Evolutionary conservation across 2,329 filamentous ascomycete genomes (phyloP).

Genomic region (Alternaria gansuensis): DNA sequence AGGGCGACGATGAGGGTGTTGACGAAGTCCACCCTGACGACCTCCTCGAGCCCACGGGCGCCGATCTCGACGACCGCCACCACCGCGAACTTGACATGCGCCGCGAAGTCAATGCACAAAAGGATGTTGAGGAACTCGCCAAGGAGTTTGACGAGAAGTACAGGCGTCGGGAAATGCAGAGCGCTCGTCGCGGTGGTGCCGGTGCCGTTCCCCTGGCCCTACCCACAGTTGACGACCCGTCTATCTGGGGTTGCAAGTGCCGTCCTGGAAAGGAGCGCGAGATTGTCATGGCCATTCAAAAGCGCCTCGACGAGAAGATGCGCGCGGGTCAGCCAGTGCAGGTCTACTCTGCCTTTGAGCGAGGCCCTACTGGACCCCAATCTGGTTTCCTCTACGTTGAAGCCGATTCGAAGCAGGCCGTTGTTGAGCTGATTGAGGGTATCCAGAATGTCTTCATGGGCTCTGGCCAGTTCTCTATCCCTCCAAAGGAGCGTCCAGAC

Average conservation of each 20-base stretch:
- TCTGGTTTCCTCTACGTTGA: slow-evolving; percentile 96
- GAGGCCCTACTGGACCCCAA: slow-evolving; percentile 77
- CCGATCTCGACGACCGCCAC: slow-evolving; percentile 85
- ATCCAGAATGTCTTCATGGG: slow-evolving; percentile 91
- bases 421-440: slow-evolving; percentile 81
- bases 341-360: slow-evolving; percentile 92
- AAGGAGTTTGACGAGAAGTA: slow-evolving; percentile 84
- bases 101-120: slow-evolving; percentile 83
- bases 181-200: slow-evolving; percentile 41
- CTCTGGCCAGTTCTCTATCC: slow-evolving; percentile 84
- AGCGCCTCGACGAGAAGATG: slow-evolving; percentile 81
- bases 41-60: slow-evolving; percentile 77
- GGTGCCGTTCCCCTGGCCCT: slow-evolving; percentile 69
- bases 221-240: slow-evolving; percentile 92
- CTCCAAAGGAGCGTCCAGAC: slow-evolving; percentile 97
- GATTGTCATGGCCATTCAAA: slow-evolving; percentile 86
- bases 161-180: slow-evolving; percentile 68
- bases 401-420: slow-evolving; percentile 85
- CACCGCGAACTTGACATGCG: slow-evolving; percentile 94
- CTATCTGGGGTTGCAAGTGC: slow-evolving; percentile 93
- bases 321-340: slow-evolving; percentile 81
- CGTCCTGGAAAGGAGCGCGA: slow-evolving; percentile 96
- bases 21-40: slow-evolving; percentile 93
- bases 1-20: slow-evolving; percentile 83
- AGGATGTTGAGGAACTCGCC: slow-evolving; percentile 94